A percentile compares a stretch with the other conserved stretches of the same genome.
phyloP scores from a whole-genome alignment of 148 eudicot species.

The Cornus kousa region DNA sequence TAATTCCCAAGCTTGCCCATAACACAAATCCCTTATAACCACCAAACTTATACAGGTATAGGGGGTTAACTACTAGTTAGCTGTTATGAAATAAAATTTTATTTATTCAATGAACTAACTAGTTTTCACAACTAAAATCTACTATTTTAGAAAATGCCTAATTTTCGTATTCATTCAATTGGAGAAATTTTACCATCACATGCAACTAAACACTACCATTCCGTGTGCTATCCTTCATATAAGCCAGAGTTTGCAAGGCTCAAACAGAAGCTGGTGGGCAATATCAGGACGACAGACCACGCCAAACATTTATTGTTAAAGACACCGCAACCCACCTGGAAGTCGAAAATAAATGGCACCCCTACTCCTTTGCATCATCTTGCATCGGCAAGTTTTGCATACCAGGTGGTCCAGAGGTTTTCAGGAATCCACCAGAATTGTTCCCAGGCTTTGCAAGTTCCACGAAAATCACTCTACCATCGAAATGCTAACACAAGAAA shows the following conservation, averaged over 20 bases:
- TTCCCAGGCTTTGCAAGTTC: constrained; percentile 45
- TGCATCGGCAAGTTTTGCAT: constrained; percentile 1
- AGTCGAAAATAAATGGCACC: neutral
- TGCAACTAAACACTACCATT: neutral
- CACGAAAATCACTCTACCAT: constrained; percentile 41
- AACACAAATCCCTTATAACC: no score
- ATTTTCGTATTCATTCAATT: neutral
- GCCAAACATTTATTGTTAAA: neutral
- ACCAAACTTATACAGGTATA: no score
- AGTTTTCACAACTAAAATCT: neutral
- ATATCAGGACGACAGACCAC: neutral
- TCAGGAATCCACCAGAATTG: constrained; percentile 24
- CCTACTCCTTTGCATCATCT: constrained; percentile 7
- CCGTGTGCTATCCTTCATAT: neutral
- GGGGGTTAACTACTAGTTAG: neutral
- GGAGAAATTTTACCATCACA: no score
- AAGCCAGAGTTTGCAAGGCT: neutral
- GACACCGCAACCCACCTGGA: neutral
- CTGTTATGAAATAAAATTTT: neutral
- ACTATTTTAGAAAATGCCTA: neutral
- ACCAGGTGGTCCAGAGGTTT: constrained; percentile 35
- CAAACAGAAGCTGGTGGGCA: neutral
- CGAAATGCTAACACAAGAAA: constrained; percentile 25
- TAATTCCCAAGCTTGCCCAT: no score
- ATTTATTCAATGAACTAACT: neutral